phyloP scores from a whole-genome alignment of 345 rosid species.

The Rhodamnia argentea region DNA sequence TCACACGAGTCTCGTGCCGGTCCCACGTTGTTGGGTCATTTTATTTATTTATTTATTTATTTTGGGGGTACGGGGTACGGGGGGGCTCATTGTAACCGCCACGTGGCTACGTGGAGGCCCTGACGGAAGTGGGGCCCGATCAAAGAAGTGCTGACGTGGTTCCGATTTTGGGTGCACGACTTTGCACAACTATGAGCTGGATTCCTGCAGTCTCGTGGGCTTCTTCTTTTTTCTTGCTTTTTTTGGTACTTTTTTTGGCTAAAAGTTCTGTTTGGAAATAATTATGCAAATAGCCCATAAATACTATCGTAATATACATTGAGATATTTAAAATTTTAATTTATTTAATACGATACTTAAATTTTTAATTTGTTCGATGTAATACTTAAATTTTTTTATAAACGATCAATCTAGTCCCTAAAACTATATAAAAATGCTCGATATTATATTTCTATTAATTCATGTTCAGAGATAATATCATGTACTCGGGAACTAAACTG shows the following conservation, averaged over 20 bases:
- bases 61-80: no score
- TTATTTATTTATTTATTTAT: no score
- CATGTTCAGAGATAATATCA: accelerated
- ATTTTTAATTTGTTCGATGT: no score
- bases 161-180: background rate
- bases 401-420: no score
- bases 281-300: no score
- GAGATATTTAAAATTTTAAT: no score
- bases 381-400: no score
- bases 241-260: background rate
- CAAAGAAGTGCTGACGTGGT: background rate
- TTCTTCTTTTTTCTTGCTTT: background rate
- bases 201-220: background rate
- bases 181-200: background rate
- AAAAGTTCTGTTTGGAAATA: no score
- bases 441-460: background rate
- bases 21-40: background rate
- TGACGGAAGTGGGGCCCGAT: background rate
- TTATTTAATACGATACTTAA: no score
- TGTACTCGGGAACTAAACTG: no score
- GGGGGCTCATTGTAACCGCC: background rate
- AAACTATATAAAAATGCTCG: background rate
- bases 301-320: no score
- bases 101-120: background rate
- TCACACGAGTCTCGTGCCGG: background rate